A percentile compares a stretch with the other conserved stretches of the same genome.
Evolutionary conservation across 805 yeast species (phyloP).

Genomic region (Kazachstania psychrophila): DNA sequence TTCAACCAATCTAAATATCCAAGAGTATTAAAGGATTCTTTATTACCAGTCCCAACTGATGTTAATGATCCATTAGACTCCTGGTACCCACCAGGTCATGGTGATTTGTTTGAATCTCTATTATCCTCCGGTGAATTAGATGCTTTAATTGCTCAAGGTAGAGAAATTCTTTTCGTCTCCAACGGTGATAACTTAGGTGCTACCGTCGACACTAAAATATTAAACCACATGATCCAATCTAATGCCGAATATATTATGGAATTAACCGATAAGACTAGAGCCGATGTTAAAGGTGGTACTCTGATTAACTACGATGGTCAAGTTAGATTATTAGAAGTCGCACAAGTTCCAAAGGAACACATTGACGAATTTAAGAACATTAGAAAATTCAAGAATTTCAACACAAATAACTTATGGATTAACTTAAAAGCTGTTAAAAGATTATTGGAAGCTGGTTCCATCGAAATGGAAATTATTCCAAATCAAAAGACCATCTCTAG

Average conservation of each 20-base stretch:
- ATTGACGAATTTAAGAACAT: conserved; percentile 96
- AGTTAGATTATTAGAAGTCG: conserved; percentile 85
- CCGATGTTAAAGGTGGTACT: conserved; percentile 99
- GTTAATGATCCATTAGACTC: conserved; percentile 65
- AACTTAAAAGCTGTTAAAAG: conserved; percentile 90
- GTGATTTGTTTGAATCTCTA: conserved; percentile 89
- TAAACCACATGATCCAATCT: conserved; percentile 86
- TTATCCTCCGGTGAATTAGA: conserved; percentile 88
- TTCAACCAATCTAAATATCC: conserved; percentile 98
- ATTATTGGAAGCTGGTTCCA: conserved; percentile 71
- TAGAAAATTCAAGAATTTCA: conserved; percentile 95
- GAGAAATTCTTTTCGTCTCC: conserved; percentile 89
- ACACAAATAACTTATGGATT: conserved; percentile 97
- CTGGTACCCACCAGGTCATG: conserved; percentile 99
- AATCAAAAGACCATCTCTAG: conserved; percentile 72
- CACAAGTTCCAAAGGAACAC: conserved; percentile 95
- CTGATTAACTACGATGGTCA: conserved; percentile 91
- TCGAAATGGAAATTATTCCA: conserved; percentile 91
- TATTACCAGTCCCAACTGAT: conserved; percentile 83
- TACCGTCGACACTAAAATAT: conserved; percentile 83
- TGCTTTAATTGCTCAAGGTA: conserved; percentile 80
- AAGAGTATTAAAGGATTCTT: conserved; percentile 89
- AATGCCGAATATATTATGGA: conserved; percentile 96
- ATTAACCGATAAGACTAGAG: conserved; percentile 96
- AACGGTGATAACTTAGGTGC: conserved; percentile 99